These are phyloP conservation scores for Primulina huaijiensis DNA, from an alignment of 257 asterid species.

Conservation along the genomic window DNA sequence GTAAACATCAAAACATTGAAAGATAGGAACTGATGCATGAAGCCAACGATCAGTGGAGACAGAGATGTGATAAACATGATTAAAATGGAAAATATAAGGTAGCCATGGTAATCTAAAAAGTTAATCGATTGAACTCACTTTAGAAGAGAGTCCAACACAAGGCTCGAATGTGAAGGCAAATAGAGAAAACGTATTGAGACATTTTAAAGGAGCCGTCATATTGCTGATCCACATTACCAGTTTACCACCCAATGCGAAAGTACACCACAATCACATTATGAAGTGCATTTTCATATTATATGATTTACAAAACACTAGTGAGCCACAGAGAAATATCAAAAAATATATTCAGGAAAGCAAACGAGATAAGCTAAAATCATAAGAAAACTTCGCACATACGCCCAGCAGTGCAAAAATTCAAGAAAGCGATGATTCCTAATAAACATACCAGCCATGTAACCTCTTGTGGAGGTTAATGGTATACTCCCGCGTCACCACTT, in stretches of 20 bases:
- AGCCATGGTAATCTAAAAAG: neutral
- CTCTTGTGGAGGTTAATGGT: constrained; percentile 58
- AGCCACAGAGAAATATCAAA: neutral
- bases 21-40: neutral
- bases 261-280: neutral
- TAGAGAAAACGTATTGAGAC: neutral
- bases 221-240: neutral
- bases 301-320: neutral
- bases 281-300: neutral
- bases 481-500: constrained; percentile 51
- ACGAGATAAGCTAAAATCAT: neutral
- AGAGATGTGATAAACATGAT: neutral
- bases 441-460: constrained; percentile 48
- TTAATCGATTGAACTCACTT: neutral
- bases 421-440: neutral
- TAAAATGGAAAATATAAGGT: neutral
- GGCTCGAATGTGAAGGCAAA: neutral
- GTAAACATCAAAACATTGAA: neutral
- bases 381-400: neutral
- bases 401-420: neutral
- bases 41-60: neutral
- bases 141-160: neutral
- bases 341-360: neutral
- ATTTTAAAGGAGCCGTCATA: neutral
- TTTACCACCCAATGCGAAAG: neutral